These are phyloP conservation scores for Sarocladiaceae sp. DNA, from an alignment of 2,329 filamentous ascomycete genomes.

Conservation along the genomic window DNA sequence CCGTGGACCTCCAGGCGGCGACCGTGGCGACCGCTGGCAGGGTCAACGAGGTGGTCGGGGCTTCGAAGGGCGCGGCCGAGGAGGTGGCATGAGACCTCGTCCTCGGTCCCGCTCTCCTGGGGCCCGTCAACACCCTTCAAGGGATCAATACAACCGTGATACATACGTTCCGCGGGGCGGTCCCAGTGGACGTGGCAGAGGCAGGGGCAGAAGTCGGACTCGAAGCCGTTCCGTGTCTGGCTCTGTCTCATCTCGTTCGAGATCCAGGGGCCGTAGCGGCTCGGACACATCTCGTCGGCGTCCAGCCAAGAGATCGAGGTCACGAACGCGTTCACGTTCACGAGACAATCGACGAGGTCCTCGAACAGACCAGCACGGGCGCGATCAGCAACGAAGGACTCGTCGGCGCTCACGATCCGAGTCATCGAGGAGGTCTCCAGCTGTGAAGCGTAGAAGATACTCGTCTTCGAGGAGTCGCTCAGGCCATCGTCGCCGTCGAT, in stretches of 20 bases:
- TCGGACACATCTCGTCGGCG: slow-evolving; percentile 27
- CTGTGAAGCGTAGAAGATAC: slow-evolving; percentile 46
- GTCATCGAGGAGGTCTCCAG: slow-evolving; percentile 38
- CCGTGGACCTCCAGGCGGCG: slow-evolving; percentile 47
- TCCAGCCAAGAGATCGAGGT: slow-evolving; percentile 35
- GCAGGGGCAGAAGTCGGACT: slow-evolving; percentile 32
- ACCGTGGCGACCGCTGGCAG: slow-evolving; percentile 48
- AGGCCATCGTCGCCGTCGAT: slow-evolving; percentile 28
- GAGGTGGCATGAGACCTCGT: background rate
- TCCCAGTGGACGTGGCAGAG: background rate
- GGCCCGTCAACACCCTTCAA: slow-evolving; percentile 36
- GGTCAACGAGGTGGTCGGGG: slow-evolving; percentile 39
- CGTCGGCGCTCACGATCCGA: slow-evolving; percentile 26
- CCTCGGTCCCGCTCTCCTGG: slow-evolving; percentile 44
- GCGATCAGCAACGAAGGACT: slow-evolving; percentile 15
- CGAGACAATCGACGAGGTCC: slow-evolving; percentile 20
- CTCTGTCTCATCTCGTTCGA: slow-evolving; percentile 24
- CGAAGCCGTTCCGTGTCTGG: slow-evolving; percentile 32
- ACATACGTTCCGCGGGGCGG: slow-evolving; percentile 48
- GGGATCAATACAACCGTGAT: slow-evolving; percentile 44
- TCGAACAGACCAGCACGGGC: slow-evolving; percentile 17
- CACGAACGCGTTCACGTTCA: slow-evolving; percentile 22
- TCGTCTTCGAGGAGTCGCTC: slow-evolving; percentile 46
- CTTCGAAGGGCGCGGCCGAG: slow-evolving; percentile 31
- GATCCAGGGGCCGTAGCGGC: slow-evolving; percentile 28